Evolutionary conservation across 2,329 filamentous ascomycete genomes (phyloP).

Genomic region (Curvularia sp.): DNA sequence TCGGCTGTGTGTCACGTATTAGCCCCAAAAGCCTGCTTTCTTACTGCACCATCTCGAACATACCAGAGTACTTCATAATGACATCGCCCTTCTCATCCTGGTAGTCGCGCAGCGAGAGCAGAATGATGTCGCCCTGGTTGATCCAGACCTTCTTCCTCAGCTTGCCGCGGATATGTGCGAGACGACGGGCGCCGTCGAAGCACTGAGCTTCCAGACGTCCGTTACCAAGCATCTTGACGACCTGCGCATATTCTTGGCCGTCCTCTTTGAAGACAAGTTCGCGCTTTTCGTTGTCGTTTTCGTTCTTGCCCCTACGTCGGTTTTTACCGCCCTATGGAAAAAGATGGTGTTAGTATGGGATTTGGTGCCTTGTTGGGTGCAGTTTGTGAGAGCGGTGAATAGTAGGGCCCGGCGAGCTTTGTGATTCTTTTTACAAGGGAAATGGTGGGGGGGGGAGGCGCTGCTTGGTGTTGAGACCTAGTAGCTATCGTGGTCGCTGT

Average conservation of each 20-base stretch:
- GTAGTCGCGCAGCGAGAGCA: constrained; percentile 80
- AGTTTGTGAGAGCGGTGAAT: not conserved
- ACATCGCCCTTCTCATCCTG: constrained; percentile 94
- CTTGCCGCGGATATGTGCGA: constrained; percentile 90
- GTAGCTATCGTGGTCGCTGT: constrained; percentile 18
- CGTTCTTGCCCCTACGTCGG: constrained; percentile 97
- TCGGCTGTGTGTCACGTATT: constrained; percentile 76
- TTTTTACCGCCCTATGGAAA: constrained; percentile 87
- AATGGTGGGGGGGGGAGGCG: not conserved
- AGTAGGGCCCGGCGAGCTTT: no score
- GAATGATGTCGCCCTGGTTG: constrained; percentile 88
- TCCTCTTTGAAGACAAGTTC: constrained; percentile 99
- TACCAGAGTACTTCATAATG: constrained; percentile 81
- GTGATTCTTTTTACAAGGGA: not conserved
- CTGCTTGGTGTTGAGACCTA: constrained; percentile 20
- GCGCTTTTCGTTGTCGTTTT: constrained; percentile 95
- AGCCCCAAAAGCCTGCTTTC: constrained; percentile 65
- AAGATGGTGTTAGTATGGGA: constrained; percentile 23
- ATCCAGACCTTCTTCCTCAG: constrained; percentile 97
- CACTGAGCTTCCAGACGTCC: constrained; percentile 90
- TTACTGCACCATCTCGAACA: constrained; percentile 2
- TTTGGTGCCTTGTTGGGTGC: not conserved
- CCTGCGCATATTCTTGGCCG: constrained; percentile 89
- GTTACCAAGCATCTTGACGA: constrained; percentile 95
- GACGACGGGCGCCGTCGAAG: constrained; percentile 90